Conservation (phyloP, 805 yeast genomes). For the Schizosaccharomyces cryophilus region DNA sequence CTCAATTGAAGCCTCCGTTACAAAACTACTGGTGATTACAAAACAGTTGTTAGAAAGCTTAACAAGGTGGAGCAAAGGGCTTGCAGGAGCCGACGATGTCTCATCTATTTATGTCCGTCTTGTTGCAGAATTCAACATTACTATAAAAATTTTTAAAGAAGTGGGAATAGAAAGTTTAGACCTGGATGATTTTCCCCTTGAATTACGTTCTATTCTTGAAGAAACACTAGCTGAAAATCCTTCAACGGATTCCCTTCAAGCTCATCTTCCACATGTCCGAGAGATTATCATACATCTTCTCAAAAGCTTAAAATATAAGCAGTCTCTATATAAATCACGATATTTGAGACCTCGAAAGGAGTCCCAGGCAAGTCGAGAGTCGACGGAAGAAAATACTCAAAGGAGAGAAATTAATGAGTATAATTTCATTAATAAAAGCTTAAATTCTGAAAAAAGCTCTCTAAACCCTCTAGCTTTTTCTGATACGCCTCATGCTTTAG, state of each 20-base stretch:
- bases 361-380: no score
- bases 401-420: no score
- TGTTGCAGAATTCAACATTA: constrained; percentile 80
- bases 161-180: constrained; percentile 56
- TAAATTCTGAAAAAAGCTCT: no score
- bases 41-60: constrained; percentile 67
- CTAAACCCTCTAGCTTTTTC: background rate
- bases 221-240: constrained; percentile 68
- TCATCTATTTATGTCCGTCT: constrained; percentile 75
- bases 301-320: constrained; percentile 60
- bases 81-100: constrained; percentile 61
- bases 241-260: constrained; percentile 56
- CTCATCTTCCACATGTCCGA: constrained; percentile 60
- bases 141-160: constrained; percentile 51
- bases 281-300: constrained; percentile 62
- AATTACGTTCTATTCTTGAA: constrained; percentile 56
- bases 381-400: no score
- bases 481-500: background rate
- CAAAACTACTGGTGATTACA: constrained; percentile 62
- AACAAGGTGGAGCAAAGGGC: constrained; percentile 69
- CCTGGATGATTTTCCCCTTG: constrained; percentile 73
- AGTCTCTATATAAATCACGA: constrained; percentile 15
- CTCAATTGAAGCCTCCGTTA: constrained; percentile 45
- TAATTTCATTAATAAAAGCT: no score
- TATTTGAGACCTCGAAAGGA: background rate